Evolutionary conservation across 176 grass and related monocot species (phyloP).

Genomic region (Tillandsia fasciculata): DNA sequence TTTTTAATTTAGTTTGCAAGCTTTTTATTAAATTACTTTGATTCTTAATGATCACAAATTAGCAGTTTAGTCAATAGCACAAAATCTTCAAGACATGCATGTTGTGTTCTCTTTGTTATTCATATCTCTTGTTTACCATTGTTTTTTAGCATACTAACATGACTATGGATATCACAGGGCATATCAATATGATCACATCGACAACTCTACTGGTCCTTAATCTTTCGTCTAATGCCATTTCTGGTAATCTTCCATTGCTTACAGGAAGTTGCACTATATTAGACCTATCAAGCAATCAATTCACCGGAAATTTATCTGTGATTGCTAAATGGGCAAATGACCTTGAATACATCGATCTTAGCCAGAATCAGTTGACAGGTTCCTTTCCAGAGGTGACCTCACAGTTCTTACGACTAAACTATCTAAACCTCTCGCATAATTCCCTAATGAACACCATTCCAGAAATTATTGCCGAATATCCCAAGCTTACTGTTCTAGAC

Average conservation of each 20-base stretch:
- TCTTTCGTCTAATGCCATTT: constrained; percentile 83
- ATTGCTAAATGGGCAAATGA: constrained; percentile 85
- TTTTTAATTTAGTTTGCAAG: neutral
- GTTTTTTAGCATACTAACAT: constrained; percentile 5
- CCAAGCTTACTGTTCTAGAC: constrained; percentile 81
- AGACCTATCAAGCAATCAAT: constrained; percentile 91
- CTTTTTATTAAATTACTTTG: neutral
- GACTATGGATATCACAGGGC: constrained; percentile 43
- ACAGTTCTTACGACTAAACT: constrained; percentile 81
- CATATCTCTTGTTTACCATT: neutral
- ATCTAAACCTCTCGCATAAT: constrained; percentile 87
- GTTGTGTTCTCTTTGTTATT: neutral
- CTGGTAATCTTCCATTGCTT: constrained; percentile 79
- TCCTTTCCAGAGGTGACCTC: constrained; percentile 60
- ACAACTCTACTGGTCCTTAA: constrained; percentile 76
- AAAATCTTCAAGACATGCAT: neutral
- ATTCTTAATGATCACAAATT: no score
- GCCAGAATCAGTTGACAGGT: constrained; percentile 68
- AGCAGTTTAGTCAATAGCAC: no score
- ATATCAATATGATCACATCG: constrained; percentile 99
- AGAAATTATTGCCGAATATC: constrained; percentile 61
- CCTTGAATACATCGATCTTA: constrained; percentile 85
- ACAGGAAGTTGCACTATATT: constrained; percentile 78
- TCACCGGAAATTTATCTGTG: constrained; percentile 69
- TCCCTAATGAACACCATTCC: constrained; percentile 46